Evolutionary conservation across 257 asterid species (phyloP), one percentile per base, ranked within the genome.

Genomic region (Plantago ovata): DNA sequence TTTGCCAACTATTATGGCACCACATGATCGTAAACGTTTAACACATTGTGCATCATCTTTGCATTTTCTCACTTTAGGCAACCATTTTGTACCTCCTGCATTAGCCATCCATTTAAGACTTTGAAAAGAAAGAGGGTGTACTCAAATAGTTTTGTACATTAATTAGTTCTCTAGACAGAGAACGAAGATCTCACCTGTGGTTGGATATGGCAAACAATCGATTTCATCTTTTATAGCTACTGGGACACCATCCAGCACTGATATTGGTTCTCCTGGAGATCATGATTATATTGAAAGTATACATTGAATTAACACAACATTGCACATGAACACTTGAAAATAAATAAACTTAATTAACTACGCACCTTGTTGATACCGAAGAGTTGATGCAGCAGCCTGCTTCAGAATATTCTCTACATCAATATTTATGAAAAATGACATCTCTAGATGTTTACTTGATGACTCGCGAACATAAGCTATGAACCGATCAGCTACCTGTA

Each of bases 31-130:
- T 48, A 91, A 77, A 12, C 92, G 85, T 41, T 65, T 74, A 43
- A 91, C 92, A 32, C 98, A 91, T 18, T 74, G 70, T 0, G 98
- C 94, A 60, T 91, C 98, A 1, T 75, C 77, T 13, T 43, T 62
- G 36, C 96, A 91, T 7, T 63, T 49, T 65, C 96, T 73, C 12
- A 75, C 85, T 72, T 83, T 81, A 63, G 87, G 83, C 72, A 91
- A 58, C 98, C 98, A 91, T 70, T 83, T 87, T 63, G 98, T 83
- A 33, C 98, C 98, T 55, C 98, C 98, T 90, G 38, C 28, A 63
- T 13, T 38, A 41, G 10, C 64, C 60, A 39, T 28, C n/a, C 38
- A 22, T 13, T 47, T 24, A 62, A 54, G 21, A 32, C 55, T 48
- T 12, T 16, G 14, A 19, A 23, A 38, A 73, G 54, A 13, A 49